Evolutionary conservation across 768 basidiomycete genomes (phyloP), one percentile per base, ranked within the genome.

Genomic region (Leccinum ochraceum): DNA sequence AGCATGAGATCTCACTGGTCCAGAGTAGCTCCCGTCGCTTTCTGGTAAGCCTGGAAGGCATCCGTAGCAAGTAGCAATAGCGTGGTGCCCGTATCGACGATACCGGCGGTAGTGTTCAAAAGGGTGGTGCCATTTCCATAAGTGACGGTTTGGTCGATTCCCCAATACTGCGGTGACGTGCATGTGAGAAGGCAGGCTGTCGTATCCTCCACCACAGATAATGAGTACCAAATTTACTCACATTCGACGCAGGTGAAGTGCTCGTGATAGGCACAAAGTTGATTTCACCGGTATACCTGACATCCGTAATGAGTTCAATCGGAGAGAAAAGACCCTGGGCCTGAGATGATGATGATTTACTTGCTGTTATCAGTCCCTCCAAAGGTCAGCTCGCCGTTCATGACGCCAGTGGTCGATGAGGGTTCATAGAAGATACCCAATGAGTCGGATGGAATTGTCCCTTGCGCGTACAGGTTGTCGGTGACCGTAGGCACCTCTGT

Each of bases 371-470:
- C 85, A n/a, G 77, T 73, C 7, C 78, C 78, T 53, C 86, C 86
- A 60, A 86, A 84, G 7, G 76, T 79, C 24, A 87, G 74, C 66
- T 86, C 83, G 53, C 85, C 85, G 62, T 86, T 85, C 34, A 74
- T 64, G 11, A 71, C 83, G 52, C 85, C 85, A 60, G 86, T 85
- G 9, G 65, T 54, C 1, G 80, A 80, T 4, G 81, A 80, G 16
- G 84, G 85, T 59, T 76, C 70, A 65, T 80, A 86, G 54, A 77
- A 85, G 66, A 85, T 82, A 6, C 81, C 83, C 58, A 86, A 74
- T 7, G 77, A 76, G 61, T 83, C 71, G 14, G 72, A 64, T 16
- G 76, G 53, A 62, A 87, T 86, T 3, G 70, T 70, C 8, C 81
- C 80, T 67, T 84, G 78, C 10, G 71, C 44, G 69, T 76, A 81